Percentiles rank a stretch among this genome's conserved stretches.
Evolutionary conservation across 306 rosid species (phyloP).

Genomic region (Cucurbita argyrosperma): DNA sequence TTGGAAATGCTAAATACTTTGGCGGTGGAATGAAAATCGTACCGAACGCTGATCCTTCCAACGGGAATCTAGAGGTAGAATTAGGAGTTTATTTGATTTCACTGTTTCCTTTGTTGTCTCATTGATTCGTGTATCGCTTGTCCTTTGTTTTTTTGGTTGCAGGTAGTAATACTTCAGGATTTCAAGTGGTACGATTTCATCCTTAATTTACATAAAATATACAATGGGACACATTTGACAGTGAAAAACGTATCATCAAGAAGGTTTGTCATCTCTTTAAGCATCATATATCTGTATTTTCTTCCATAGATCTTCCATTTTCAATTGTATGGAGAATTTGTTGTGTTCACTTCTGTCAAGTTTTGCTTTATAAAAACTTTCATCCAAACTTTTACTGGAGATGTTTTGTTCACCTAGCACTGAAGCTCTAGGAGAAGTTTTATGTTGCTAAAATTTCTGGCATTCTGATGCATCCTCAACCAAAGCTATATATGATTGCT

Average conservation of each 20-base stretch:
- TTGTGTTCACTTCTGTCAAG: neutral
- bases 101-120: neutral
- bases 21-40: constrained; percentile 98
- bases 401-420: neutral
- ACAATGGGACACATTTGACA: constrained; percentile 69
- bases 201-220: constrained; percentile 57
- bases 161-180: constrained; percentile 83
- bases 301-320: too few species aligned
- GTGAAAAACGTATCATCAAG: constrained; percentile 62
- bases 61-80: constrained; percentile 58
- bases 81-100: neutral
- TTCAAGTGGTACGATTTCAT: constrained; percentile 88
- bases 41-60: constrained; percentile 66
- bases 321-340: neutral
- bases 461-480: neutral
- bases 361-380: neutral
- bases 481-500: neutral
- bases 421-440: neutral
- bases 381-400: neutral
- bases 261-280: constrained; percentile 32
- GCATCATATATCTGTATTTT: neutral
- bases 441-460: neutral
- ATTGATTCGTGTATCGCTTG: neutral
- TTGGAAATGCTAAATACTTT: constrained; percentile 84
- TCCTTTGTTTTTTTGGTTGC: constrained; percentile 5